These are phyloP conservation scores for Marchantia polymorpha DNA, from an alignment of 225 moss, liverwort and hornwort species.

Conservation along the genomic window DNA sequence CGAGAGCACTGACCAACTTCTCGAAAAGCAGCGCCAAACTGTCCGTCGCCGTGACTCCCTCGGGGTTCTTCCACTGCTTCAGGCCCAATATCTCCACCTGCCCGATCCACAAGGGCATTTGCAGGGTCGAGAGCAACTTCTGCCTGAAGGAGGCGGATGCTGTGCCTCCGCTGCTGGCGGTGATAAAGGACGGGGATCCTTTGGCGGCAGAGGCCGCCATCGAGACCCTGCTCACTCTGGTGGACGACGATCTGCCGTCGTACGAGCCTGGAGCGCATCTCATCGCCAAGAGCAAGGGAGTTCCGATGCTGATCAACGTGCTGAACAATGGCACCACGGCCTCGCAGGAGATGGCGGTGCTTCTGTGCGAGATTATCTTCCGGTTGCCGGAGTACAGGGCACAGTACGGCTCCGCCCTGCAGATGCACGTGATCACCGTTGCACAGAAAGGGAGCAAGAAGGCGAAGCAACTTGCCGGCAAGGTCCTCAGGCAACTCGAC, in stretches of 20 bases:
- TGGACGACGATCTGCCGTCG: constrained; percentile 40
- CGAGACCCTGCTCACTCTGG: constrained; percentile 57
- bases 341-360: constrained; percentile 52
- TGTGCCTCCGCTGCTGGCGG: constrained; percentile 49
- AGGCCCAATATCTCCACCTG: constrained; percentile 38
- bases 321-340: constrained; percentile 47
- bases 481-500: constrained; percentile 66
- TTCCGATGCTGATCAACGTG: constrained; percentile 48
- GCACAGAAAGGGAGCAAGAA: constrained; percentile 55
- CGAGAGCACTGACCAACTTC: constrained; percentile 63
- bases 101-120: constrained; percentile 55
- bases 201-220: constrained; percentile 55
- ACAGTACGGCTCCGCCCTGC: constrained; percentile 50
- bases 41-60: constrained; percentile 38
- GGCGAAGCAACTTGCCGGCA: constrained; percentile 64
- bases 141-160: constrained; percentile 66
- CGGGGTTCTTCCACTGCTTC: constrained; percentile 55
- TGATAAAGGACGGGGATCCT: constrained; percentile 52
- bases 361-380: constrained; percentile 70
- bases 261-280: constrained; percentile 60
- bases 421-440: constrained; percentile 83
- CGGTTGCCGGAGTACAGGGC: constrained; percentile 40
- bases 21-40: constrained; percentile 48
- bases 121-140: constrained; percentile 56
- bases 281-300: constrained; percentile 53